Conservation (phyloP, 306 rosid species). For the Mucuna pruriens region DNA sequence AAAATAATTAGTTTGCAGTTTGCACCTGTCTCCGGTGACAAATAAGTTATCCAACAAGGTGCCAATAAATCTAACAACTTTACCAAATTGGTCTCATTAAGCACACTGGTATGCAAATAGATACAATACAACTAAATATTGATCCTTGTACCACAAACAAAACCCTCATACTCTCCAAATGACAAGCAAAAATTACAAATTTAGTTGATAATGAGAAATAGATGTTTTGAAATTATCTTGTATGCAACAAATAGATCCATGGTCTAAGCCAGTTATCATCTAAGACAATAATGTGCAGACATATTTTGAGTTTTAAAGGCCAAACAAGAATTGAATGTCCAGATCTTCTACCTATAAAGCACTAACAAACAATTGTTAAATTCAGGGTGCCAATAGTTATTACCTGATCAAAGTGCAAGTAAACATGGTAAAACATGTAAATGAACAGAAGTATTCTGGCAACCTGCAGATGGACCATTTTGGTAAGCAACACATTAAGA, state of each 20-base stretch:
- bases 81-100: neutral
- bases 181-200: neutral
- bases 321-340: slow-evolving; percentile 4
- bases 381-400: neutral
- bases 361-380: neutral
- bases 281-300: neutral
- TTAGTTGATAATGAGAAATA: neutral
- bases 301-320: neutral
- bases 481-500: neutral
- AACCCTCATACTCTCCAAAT: neutral
- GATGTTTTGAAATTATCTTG: neutral
- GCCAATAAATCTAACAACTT: neutral
- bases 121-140: slow-evolving; percentile 2
- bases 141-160: neutral
- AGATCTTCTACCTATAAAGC: neutral
- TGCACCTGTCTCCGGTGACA: neutral
- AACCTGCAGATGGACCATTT: slow-evolving; percentile 60
- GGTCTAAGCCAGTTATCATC: neutral
- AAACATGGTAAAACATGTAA: slow-evolving; percentile 80
- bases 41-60: neutral
- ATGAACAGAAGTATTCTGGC: slow-evolving; percentile 84
- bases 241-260: neutral
- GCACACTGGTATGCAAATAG: neutral
- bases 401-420: slow-evolving; percentile 91
- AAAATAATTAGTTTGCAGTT: neutral